Base-by-base conservation (phyloP, 148 eudicot species). In the Diospyros kaki region DNA sequence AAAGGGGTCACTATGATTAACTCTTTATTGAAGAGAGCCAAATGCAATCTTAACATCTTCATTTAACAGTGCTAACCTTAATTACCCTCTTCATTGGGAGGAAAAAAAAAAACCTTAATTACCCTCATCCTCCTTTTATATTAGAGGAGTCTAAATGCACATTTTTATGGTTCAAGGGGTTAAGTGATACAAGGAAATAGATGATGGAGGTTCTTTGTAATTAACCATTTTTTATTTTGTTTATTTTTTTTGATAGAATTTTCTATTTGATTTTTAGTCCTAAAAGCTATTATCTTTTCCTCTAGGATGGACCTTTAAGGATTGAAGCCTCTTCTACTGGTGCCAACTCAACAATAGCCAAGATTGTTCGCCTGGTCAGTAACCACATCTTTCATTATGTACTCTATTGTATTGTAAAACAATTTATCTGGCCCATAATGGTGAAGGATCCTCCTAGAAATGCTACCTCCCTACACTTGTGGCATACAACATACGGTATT, bases 271-370 rank as follows among this genome's bases (percentile, higher is more conserved):
- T 40, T 73, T 58, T 68, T 11, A 40, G 38, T 62, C 46, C 0
- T 28, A 28, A 28, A 28, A 28, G 28, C 28, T 70, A 42, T 72
- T 55, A 18, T 43, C 41, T 55, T 61, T 50, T 71, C 17, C 79
- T 84, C 68, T 89, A 91, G 98, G 98, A 89, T 85, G 98, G 98
- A 80, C 98, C 98, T 50, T 73, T 94, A 73, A 94, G 90, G 79
- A 79, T 94, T 79, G 93, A 86, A 84, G 94, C 98, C 69, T 84
- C 89, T 79, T 88, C 93, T 77, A 91, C 98, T 6, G 97, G 98
- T 66, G 88, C 97, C 79, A 88, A 91, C 80, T 94, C 98, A 75
- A 89, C 93, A 72, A 94, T 94, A 75, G 82, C 97, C 65, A 91
- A 91, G 86, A 91, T 94, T 77, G 87, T 94, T 79, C 85, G 81